phyloP scores from a whole-genome alignment of 805 yeast species.

The Candida maltosa region DNA sequence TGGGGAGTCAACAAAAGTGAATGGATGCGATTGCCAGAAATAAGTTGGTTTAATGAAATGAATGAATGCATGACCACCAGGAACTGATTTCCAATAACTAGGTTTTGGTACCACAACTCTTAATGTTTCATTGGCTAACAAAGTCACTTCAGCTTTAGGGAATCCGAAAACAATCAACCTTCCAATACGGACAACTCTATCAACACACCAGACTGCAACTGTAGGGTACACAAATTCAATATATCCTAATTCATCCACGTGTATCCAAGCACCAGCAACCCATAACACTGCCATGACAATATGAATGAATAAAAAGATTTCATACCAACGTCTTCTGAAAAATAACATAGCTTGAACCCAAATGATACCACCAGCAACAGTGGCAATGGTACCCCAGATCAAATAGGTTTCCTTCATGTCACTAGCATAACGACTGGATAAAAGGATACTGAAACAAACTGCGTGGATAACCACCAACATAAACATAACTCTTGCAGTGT shows the following conservation, averaged over 20 bases:
- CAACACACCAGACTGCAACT: slow-evolving; percentile 35
- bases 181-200: slow-evolving; percentile 29
- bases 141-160: slow-evolving; percentile 28
- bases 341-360: slow-evolving; percentile 28
- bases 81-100: slow-evolving; percentile 36
- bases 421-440: neutral
- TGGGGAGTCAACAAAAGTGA: slow-evolving; percentile 28
- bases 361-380: slow-evolving; percentile 30
- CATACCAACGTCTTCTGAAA: slow-evolving; percentile 37
- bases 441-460: slow-evolving; percentile 28
- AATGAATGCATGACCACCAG: slow-evolving; percentile 38
- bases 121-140: slow-evolving; percentile 36
- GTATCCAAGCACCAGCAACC: slow-evolving; percentile 46
- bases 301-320: slow-evolving; percentile 31
- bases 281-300: slow-evolving; percentile 33
- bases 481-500: slow-evolving; percentile 36
- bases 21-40: slow-evolving; percentile 47
- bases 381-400: slow-evolving; percentile 30
- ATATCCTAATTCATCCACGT: slow-evolving; percentile 23
- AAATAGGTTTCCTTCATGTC: slow-evolving; percentile 11
- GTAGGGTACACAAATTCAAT: slow-evolving; percentile 23
- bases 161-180: slow-evolving; percentile 31
- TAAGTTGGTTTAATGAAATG: slow-evolving; percentile 38
- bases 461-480: slow-evolving; percentile 30
- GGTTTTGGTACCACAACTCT: slow-evolving; percentile 49